Evolutionary conservation across 805 yeast species (phyloP).

Genomic region (Zygosaccharomyces gambellarensis): DNA sequence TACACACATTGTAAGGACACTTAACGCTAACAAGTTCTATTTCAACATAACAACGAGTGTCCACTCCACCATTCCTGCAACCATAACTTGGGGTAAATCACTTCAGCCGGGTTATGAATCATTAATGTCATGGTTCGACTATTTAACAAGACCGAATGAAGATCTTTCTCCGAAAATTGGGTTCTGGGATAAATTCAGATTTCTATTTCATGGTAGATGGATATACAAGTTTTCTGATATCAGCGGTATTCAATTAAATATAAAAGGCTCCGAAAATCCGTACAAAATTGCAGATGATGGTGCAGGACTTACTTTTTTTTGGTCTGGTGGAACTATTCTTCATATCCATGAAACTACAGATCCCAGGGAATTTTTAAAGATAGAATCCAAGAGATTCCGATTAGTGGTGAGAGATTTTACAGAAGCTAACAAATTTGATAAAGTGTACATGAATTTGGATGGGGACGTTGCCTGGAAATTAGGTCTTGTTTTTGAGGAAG

Average conservation of each 20-base stretch:
- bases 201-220: conserved; percentile 50
- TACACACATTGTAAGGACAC: conserved; percentile 53
- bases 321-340: conserved; percentile 52
- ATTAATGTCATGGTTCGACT: conserved; percentile 61
- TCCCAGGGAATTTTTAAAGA: conserved; percentile 46
- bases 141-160: conserved; percentile 62
- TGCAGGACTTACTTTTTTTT: conserved; percentile 61
- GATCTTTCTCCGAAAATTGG: conserved; percentile 63
- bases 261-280: conserved; percentile 58
- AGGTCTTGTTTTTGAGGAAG: conserved; percentile 71
- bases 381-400: conserved; percentile 53
- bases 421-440: conserved; percentile 33
- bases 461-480: conserved; percentile 74
- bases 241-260: conserved; percentile 55
- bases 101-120: conserved; percentile 56
- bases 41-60: conserved; percentile 46
- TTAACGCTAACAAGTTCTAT: conserved; percentile 57
- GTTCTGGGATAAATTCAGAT: conserved; percentile 65
- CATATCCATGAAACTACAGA: conserved; percentile 47
- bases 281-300: conserved; percentile 52
- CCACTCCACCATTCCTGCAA: conserved; percentile 44
- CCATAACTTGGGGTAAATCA: conserved; percentile 60
- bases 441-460: conserved; percentile 54
- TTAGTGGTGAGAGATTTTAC: conserved; percentile 49
- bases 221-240: conserved; percentile 41